These are phyloP conservation scores for Myochromella boudieri DNA, from an alignment of 768 basidiomycete species.

Conservation along the genomic window DNA sequence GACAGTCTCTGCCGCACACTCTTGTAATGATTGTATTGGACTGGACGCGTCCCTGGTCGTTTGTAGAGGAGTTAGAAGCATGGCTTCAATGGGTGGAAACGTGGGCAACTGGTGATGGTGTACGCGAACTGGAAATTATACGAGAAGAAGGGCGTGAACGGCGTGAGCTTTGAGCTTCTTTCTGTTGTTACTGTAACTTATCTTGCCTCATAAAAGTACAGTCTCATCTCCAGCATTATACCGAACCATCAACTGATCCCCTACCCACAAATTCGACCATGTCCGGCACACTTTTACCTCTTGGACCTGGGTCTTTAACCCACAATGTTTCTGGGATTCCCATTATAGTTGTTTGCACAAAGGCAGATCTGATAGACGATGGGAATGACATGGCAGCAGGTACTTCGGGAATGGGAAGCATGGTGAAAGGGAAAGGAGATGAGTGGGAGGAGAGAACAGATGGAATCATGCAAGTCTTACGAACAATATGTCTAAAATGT, in stretches of 20 bases:
- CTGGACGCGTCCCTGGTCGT: conserved; percentile 94
- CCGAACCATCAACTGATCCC: conserved; percentile 73
- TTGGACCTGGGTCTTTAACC: conserved; percentile 82
- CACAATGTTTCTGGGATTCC: conserved; percentile 86
- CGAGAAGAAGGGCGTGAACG: conserved; percentile 83
- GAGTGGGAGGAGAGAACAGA: conserved; percentile 97
- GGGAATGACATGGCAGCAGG: conserved; percentile 71
- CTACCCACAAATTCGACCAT: conserved; percentile 61
- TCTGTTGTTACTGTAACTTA: conserved; percentile 7
- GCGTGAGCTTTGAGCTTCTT: conserved; percentile 47
- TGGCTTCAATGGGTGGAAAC: conserved; percentile 88
- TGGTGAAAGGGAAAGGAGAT: conserved; percentile 89
- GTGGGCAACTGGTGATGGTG: conserved; percentile 71
- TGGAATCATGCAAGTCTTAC: conserved; percentile 91
- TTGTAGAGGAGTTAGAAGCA: conserved; percentile 77
- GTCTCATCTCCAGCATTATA: conserved; percentile 86
- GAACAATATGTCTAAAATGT: conserved; percentile 93
- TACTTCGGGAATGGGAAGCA: conserved; percentile 80
- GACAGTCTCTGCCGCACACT: conserved; percentile 64
- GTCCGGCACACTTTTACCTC: conserved; percentile 71
- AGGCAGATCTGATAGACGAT: conserved; percentile 91
- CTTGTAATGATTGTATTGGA: conserved; percentile 86
- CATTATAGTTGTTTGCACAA: conserved; percentile 87
- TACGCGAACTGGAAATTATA: conserved; percentile 70
- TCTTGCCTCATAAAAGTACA: conserved; percentile 56